Conservation (phyloP, 176 grass and related monocot genomes). For the Alloteropsis semialata region DNA sequence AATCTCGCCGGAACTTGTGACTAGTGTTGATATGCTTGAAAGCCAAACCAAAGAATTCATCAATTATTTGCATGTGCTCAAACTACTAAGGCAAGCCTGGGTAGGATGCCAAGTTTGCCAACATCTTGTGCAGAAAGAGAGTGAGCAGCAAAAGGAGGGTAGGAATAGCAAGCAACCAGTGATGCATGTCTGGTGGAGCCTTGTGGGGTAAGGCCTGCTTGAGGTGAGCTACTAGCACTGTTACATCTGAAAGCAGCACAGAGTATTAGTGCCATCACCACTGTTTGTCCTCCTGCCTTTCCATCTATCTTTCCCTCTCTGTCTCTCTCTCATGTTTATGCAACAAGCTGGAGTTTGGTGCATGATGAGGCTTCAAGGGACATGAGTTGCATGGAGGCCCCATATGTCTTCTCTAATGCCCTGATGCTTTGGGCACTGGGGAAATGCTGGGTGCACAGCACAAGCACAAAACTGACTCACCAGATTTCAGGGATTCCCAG, state of each 20-base stretch:
- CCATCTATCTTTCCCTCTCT: background rate
- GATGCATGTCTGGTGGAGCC: slow-evolving; percentile 30
- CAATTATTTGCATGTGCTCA: slow-evolving; percentile 4
- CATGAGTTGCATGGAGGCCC: slow-evolving; percentile 63
- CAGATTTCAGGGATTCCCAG: slow-evolving; percentile 13
- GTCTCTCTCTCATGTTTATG: slow-evolving; percentile 30
- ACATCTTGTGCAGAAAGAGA: slow-evolving; percentile 43
- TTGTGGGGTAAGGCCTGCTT: slow-evolving; percentile 25
- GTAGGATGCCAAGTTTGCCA: slow-evolving; percentile 41
- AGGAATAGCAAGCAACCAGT: slow-evolving; percentile 30
- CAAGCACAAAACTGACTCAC: slow-evolving; percentile 28
- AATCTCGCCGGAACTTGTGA: background rate
- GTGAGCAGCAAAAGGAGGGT: slow-evolving; percentile 31
- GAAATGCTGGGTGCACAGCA: slow-evolving; percentile 26
- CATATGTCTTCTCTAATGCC: slow-evolving; percentile 54
- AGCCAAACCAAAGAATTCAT: background rate
- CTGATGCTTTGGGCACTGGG: slow-evolving; percentile 31
- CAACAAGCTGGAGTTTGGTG: slow-evolving; percentile 61
- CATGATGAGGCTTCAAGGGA: slow-evolving; percentile 56
- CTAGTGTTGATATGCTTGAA: background rate
- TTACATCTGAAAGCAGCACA: slow-evolving; percentile 51
- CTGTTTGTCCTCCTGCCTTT: slow-evolving; percentile 30
- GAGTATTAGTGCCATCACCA: slow-evolving; percentile 37
- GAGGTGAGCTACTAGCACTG: slow-evolving; percentile 34
- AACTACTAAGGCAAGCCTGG: slow-evolving; percentile 27